phyloP scores from a whole-genome alignment of 768 basidiomycete species.

The Leucocoprinus sp. region DNA sequence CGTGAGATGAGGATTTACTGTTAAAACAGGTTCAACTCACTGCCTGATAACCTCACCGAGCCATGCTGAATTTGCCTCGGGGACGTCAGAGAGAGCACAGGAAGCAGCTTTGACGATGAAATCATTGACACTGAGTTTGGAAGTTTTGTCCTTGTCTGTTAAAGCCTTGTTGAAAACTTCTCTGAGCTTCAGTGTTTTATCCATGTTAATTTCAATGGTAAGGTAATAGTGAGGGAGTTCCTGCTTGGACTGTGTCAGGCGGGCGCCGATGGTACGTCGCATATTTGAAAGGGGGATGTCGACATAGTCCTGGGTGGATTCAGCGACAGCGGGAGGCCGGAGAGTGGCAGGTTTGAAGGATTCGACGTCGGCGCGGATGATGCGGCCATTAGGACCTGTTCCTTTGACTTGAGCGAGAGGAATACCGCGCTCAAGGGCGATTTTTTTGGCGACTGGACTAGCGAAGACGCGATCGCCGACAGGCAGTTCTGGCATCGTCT shows the following conservation, averaged over 20 bases:
- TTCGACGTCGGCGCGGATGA: constrained; percentile 92
- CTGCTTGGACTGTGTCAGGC: constrained; percentile 89
- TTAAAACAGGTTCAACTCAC: constrained; percentile 40
- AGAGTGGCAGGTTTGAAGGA: constrained; percentile 54
- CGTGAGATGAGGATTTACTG: background rate
- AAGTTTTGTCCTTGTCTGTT: constrained; percentile 78
- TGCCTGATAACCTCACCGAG: constrained; percentile 91
- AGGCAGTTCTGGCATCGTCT: constrained; percentile 47
- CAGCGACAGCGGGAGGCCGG: constrained; percentile 40
- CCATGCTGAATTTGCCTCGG: constrained; percentile 98
- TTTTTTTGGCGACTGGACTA: constrained; percentile 92
- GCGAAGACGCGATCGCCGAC: constrained; percentile 86
- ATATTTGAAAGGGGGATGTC: constrained; percentile 92
- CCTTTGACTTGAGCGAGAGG: constrained; percentile 88
- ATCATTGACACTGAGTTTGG: constrained; percentile 96
- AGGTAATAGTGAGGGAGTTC: constrained; percentile 97
- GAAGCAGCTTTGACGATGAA: constrained; percentile 94
- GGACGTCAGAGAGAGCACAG: constrained; percentile 88
- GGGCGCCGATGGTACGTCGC: constrained; percentile 86
- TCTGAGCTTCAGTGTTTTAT: constrained; percentile 87
- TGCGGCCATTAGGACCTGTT: constrained; percentile 88
- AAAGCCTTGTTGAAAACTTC: constrained; percentile 92
- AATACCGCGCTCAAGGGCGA: constrained; percentile 90
- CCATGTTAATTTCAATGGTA: constrained; percentile 94
- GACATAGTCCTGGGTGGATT: constrained; percentile 58